These are phyloP conservation scores for Microbotryomycetes sp. DNA, from an alignment of 1,284 basidiomycete species.

Conservation along the genomic window DNA sequence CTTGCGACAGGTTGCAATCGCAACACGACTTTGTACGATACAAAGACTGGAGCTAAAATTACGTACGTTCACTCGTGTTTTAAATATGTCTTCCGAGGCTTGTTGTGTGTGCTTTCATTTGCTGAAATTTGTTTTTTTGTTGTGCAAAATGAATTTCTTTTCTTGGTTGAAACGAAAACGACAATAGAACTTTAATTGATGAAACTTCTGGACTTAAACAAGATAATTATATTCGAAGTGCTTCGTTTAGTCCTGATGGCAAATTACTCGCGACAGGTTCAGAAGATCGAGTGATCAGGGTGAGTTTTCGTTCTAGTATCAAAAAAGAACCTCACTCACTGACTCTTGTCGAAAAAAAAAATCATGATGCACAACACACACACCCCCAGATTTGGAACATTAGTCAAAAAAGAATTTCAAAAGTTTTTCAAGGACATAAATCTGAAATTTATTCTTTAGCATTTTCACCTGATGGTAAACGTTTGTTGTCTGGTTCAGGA, in stretches of 20 bases:
- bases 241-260: slow-evolving; percentile 77
- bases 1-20: slow-evolving; percentile 87
- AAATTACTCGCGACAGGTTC: slow-evolving; percentile 73
- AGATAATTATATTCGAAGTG: slow-evolving; percentile 77
- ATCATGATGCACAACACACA: background rate
- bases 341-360: background rate
- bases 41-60: slow-evolving; percentile 71
- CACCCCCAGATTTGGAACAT: slow-evolving; percentile 74
- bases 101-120: background rate
- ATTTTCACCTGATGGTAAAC: slow-evolving; percentile 70
- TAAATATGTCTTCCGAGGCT: too few relatives aligned
- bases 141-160: too few relatives aligned
- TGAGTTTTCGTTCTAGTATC: slow-evolving; percentile 45
- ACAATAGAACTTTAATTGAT: slow-evolving; percentile 57
- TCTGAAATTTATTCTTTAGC: slow-evolving; percentile 88
- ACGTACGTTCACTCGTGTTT: slow-evolving; percentile 54
- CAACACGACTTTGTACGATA: slow-evolving; percentile 83
- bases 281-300: slow-evolving; percentile 74
- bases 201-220: slow-evolving; percentile 51
- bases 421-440: slow-evolving; percentile 73
- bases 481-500: slow-evolving; percentile 80
- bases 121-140: background rate
- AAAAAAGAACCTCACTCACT: slow-evolving; percentile 3
- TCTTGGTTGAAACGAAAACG: too few relatives aligned
- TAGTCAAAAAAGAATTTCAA: slow-evolving; percentile 60